These are phyloP conservation scores for Prunus armeniaca DNA, from an alignment of 306 rosid genomes.

Conservation along the genomic window DNA sequence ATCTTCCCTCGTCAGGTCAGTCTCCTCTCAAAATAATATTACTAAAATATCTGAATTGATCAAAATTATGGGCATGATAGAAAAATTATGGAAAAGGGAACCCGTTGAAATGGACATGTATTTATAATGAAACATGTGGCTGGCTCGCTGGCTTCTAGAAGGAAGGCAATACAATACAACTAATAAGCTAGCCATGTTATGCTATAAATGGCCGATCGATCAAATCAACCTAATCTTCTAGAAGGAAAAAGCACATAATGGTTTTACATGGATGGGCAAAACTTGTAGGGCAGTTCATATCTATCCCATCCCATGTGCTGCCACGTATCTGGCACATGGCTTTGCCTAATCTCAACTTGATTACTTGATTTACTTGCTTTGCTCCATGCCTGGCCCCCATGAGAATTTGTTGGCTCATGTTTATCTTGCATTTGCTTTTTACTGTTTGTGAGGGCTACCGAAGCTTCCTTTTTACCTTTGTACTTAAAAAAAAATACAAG, in stretches of 20 bases:
- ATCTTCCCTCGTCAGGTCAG: neutral
- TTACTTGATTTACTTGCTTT: neutral
- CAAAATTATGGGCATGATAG: neutral
- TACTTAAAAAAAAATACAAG: too few relatives aligned
- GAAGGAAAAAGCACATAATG: neutral
- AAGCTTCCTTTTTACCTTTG: neutral
- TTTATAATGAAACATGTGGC: neutral
- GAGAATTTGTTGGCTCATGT: neutral
- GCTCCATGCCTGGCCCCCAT: neutral
- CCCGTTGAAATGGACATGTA: neutral
- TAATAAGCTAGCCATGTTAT: neutral
- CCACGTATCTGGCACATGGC: constrained; percentile 2
- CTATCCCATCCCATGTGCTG: neutral
- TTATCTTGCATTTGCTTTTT: neutral
- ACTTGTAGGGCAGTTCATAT: neutral
- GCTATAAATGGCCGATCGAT: neutral
- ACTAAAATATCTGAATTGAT: neutral
- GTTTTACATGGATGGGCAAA: neutral
- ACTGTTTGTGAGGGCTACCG: neutral
- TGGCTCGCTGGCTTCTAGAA: constrained; percentile 19
- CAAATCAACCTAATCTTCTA: constrained; percentile 4
- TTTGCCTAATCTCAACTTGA: neutral
- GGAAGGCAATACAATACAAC: neutral
- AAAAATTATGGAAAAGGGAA: neutral
- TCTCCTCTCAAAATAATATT: neutral